These are phyloP conservation scores for Leccinum broughii DNA, from an alignment of 768 basidiomycete species.

Conservation along the genomic window DNA sequence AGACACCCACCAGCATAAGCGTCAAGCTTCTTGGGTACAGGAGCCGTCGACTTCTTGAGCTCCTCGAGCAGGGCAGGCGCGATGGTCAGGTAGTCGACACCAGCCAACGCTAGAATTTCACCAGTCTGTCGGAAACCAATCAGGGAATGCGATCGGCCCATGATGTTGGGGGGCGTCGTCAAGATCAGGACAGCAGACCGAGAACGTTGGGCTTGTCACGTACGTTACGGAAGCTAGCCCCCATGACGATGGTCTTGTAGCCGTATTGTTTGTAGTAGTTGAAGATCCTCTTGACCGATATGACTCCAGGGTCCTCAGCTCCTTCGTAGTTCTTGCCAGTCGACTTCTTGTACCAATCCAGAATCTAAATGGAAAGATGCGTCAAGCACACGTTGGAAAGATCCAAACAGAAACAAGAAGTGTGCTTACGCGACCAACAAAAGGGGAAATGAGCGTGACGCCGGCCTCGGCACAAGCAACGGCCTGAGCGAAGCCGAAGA, in stretches of 20 bases:
- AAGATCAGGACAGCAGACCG: constrained; percentile 5
- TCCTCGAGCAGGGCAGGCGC: constrained; percentile 88
- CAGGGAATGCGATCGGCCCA: constrained; percentile 7
- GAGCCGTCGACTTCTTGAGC: constrained; percentile 76
- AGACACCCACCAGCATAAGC: constrained; percentile 52
- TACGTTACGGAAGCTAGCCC: constrained; percentile 98
- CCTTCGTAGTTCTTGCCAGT: constrained; percentile 88
- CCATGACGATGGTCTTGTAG: constrained; percentile 99
- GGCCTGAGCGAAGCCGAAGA: constrained; percentile 98
- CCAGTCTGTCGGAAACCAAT: constrained; percentile 51
- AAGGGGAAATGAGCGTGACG: constrained; percentile 98
- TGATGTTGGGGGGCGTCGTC: neutral
- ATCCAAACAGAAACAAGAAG: constrained; percentile 16
- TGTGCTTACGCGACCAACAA: constrained; percentile 87
- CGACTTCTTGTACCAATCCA: constrained; percentile 98
- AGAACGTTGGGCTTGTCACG: constrained; percentile 28
- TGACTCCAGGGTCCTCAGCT: constrained; percentile 93
- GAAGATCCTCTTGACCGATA: constrained; percentile 95
- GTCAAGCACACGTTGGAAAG: constrained; percentile 11
- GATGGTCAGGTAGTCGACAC: constrained; percentile 98
- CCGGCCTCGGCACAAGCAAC: constrained; percentile 98
- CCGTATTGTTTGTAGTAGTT: constrained; percentile 99
- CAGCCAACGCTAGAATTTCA: constrained; percentile 94
- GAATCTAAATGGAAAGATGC: constrained; percentile 57
- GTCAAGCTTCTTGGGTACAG: constrained; percentile 85